Conservation (phyloP, 179 eudicot genomes). For the Carnegiea gigantea region DNA sequence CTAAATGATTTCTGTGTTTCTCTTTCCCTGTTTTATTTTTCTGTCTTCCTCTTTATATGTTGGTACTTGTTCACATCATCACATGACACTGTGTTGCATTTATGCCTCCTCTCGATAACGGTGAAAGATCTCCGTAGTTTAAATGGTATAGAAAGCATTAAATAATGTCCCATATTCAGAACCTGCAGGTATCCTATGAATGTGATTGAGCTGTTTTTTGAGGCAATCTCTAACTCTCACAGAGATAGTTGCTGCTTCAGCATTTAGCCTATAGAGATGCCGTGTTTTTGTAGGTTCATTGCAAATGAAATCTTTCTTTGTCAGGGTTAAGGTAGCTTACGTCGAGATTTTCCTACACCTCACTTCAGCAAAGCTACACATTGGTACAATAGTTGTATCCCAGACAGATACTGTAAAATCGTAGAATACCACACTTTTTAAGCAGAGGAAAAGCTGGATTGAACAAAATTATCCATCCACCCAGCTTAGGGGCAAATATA, state of each 20-base stretch:
- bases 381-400: background rate
- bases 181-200: conserved; percentile 16
- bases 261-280: too few species aligned
- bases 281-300: background rate
- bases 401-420: background rate
- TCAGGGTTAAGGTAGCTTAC: too few species aligned
- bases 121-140: conserved; percentile 4
- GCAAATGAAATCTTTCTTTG: too few species aligned
- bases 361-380: too few species aligned
- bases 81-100: conserved; percentile 1
- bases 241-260: background rate
- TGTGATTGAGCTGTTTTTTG: conserved; percentile 13
- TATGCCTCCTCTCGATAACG: conserved; percentile 3
- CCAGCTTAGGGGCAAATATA: too few species aligned
- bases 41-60: background rate
- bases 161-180: background rate
- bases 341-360: too few species aligned
- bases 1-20: background rate
- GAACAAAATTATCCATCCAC: too few species aligned
- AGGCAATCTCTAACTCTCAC: background rate
- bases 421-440: background rate
- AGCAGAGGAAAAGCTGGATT: background rate
- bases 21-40: background rate
- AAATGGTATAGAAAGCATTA: background rate
- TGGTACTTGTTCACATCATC: background rate